Evolutionary conservation across 768 basidiomycete species (phyloP).

Genomic region (Mycena haematopus): DNA sequence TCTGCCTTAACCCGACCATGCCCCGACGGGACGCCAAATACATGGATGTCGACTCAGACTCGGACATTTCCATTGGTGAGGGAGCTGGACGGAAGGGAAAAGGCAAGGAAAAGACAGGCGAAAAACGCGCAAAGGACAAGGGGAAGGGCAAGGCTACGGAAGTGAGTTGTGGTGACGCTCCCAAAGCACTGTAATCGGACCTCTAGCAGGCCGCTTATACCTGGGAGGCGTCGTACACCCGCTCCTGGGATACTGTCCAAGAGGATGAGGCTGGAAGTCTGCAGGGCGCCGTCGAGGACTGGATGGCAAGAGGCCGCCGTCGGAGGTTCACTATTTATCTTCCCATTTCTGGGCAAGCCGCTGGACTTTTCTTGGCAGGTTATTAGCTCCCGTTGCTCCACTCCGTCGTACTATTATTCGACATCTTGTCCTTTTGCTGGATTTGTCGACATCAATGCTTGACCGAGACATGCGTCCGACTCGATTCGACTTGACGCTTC

Average conservation of each 20-base stretch:
- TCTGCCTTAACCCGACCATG: slow-evolving; percentile 33
- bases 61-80: slow-evolving; percentile 69
- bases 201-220: slow-evolving; percentile 77
- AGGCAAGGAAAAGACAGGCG: slow-evolving; percentile 58
- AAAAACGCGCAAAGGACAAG: slow-evolving; percentile 61
- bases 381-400: slow-evolving; percentile 83
- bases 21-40: slow-evolving; percentile 46
- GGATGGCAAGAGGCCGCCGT: slow-evolving; percentile 85
- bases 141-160: slow-evolving; percentile 64
- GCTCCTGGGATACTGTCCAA: slow-evolving; percentile 97
- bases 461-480: slow-evolving; percentile 97
- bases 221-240: slow-evolving; percentile 95
- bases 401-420: slow-evolving; percentile 96
- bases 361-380: slow-evolving; percentile 44
- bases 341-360: slow-evolving; percentile 3
- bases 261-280: slow-evolving; percentile 95
- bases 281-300: slow-evolving; percentile 87
- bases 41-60: slow-evolving; percentile 72
- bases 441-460: slow-evolving; percentile 90
- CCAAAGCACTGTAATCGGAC: slow-evolving; percentile 7
- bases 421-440: slow-evolving; percentile 91
- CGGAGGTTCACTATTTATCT: slow-evolving; percentile 62
- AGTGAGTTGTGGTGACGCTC: slow-evolving; percentile 34
- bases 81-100: slow-evolving; percentile 47
- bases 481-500: slow-evolving; percentile 88